phyloP scores from a whole-genome alignment of 202 grass and related monocot genomes.

The Schoenoplectus tabernaemontani region DNA sequence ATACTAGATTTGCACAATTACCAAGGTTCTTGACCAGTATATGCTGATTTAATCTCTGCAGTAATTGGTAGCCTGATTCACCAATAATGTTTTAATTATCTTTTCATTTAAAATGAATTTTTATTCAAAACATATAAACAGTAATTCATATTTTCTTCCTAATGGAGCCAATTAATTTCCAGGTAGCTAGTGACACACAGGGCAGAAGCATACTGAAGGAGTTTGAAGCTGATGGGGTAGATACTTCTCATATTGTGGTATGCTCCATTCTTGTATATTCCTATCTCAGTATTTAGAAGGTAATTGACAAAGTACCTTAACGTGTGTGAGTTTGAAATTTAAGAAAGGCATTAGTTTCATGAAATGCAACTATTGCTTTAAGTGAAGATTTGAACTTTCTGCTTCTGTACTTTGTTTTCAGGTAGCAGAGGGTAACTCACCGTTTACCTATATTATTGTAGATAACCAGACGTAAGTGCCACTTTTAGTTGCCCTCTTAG shows the following conservation, averaged over 20 bases:
- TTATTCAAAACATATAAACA: neutral
- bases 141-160: neutral
- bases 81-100: neutral
- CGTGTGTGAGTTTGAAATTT: neutral
- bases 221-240: conserved; percentile 60
- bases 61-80: neutral
- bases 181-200: conserved; percentile 59
- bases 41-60: neutral
- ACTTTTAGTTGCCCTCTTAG: conserved; percentile 5
- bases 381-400: neutral
- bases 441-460: conserved; percentile 92
- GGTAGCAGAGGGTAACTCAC: conserved; percentile 70
- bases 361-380: neutral
- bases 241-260: conserved; percentile 65
- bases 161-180: conserved; percentile 1
- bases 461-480: conserved; percentile 75
- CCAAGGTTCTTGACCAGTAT: neutral
- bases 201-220: conserved; percentile 57
- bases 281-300: neutral
- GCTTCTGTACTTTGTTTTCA: conserved; percentile 30
- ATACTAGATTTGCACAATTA: neutral
- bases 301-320: neutral
- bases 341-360: neutral
- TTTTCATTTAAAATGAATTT: neutral
- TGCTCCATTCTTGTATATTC: neutral